phyloP scores from a whole-genome alignment of 768 basidiomycete species.

The Terana coerulea region DNA sequence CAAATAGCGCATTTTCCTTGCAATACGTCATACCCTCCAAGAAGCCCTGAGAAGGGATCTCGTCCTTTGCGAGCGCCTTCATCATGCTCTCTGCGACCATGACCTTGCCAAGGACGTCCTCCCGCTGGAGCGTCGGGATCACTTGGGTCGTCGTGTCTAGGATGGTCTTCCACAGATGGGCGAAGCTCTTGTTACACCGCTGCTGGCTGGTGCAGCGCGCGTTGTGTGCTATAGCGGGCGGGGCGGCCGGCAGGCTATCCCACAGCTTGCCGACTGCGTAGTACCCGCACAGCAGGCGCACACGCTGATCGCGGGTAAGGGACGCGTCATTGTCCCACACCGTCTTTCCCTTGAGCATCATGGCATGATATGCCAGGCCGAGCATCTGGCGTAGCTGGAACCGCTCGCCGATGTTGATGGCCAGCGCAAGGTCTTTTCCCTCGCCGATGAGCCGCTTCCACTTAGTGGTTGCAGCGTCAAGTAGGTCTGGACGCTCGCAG shows the following conservation, averaged over 20 bases:
- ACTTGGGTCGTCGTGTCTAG: constrained; percentile 36
- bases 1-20: constrained; percentile 38
- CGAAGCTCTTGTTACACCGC: constrained; percentile 44
- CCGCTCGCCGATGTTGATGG: constrained; percentile 45
- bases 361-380: constrained; percentile 48
- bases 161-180: constrained; percentile 40
- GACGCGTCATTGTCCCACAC: constrained; percentile 44
- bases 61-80: constrained; percentile 41
- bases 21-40: constrained; percentile 43
- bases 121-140: constrained; percentile 34
- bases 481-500: constrained; percentile 42
- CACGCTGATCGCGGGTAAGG: constrained; percentile 45
- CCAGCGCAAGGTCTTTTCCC: constrained; percentile 40
- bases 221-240: constrained; percentile 41
- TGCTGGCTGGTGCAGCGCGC: constrained; percentile 37
- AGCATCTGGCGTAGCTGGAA: constrained; percentile 42
- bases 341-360: constrained; percentile 48
- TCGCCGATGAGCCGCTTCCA: constrained; percentile 48
- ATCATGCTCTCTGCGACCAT: constrained; percentile 46
- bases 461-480: constrained; percentile 36
- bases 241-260: constrained; percentile 38
- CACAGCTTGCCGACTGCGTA: constrained; percentile 44
- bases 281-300: constrained; percentile 50
- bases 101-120: constrained; percentile 42
- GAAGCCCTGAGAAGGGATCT: constrained; percentile 36